These are phyloP conservation scores for Verticillium tricorpus DNA, from an alignment of 2,329 filamentous ascomycete species.

Conservation along the genomic window DNA sequence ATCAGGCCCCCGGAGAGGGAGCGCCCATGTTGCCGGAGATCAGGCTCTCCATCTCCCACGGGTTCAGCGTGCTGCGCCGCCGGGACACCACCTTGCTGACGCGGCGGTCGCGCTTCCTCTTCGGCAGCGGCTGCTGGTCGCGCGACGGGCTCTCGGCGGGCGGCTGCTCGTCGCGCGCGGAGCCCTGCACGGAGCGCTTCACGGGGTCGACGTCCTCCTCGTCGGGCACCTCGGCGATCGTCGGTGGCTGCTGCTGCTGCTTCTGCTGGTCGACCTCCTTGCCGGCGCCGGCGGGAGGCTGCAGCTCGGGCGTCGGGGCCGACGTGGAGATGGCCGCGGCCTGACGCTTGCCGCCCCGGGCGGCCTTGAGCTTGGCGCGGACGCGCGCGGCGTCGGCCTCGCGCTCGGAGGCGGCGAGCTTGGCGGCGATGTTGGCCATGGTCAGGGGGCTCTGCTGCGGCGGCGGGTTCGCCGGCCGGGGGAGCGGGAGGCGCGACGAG, in stretches of 20 bases:
- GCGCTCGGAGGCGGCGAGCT: conserved; percentile 58
- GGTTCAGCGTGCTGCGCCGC: conserved; percentile 69
- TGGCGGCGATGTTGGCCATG: conserved; percentile 58
- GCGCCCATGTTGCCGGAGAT: conserved; percentile 36
- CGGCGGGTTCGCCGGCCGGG: conserved; percentile 30
- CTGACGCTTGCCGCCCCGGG: conserved; percentile 28
- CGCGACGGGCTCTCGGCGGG: neutral
- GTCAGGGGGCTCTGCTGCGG: conserved; percentile 53
- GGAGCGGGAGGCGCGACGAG: conserved; percentile 28
- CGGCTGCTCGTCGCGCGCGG: conserved; percentile 3
- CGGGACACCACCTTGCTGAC: conserved; percentile 54
- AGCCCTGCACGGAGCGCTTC: conserved; percentile 18
- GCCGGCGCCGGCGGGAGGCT: conserved; percentile 13
- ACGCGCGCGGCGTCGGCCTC: conserved; percentile 61
- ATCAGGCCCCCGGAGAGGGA: neutral
- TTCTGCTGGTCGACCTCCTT: conserved; percentile 2
- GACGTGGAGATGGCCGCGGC: conserved; percentile 14
- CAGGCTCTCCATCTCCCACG: conserved; percentile 67
- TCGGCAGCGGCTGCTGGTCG: conserved; percentile 21
- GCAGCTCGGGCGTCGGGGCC: conserved; percentile 4
- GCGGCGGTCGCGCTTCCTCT: conserved; percentile 48
- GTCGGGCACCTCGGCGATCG: neutral
- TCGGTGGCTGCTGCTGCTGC: neutral
- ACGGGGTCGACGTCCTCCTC: conserved; percentile 28
- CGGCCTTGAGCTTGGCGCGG: conserved; percentile 56